Conservation (phyloP, 345 rosid species). For the Pelargonium nanum region DNA sequence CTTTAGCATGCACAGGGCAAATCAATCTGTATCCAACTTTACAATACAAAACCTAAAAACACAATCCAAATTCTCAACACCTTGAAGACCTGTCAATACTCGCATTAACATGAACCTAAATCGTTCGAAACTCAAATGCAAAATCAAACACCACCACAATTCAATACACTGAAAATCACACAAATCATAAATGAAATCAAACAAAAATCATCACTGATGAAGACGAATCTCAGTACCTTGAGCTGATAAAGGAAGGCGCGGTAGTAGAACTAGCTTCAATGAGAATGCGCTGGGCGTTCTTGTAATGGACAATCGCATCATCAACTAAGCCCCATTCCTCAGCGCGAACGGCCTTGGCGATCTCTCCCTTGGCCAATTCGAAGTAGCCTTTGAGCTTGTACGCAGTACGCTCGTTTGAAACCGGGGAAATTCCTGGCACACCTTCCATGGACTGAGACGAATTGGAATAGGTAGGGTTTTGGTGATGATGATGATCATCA, state of each 20-base stretch:
- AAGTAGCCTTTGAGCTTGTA: slow-evolving; percentile 84
- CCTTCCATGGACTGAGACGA: slow-evolving; percentile 33
- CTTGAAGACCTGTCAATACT: not conserved
- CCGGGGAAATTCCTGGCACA: slow-evolving; percentile 23
- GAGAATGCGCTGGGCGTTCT: slow-evolving; percentile 65
- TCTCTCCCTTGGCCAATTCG: slow-evolving; percentile 79
- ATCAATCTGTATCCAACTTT: not conserved
- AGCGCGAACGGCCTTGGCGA: slow-evolving; percentile 69
- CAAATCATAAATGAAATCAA: not conserved
- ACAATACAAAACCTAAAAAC: not conserved
- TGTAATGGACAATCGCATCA: slow-evolving; percentile 67
- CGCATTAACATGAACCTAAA: not conserved
- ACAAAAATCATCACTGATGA: not conserved
- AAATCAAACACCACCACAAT: not conserved
- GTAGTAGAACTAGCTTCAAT: slow-evolving; percentile 56
- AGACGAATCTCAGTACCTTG: slow-evolving; percentile 26
- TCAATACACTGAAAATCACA: not conserved
- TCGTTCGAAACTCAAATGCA: not conserved
- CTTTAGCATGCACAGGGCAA: not conserved
- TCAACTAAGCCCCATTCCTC: slow-evolving; percentile 88
- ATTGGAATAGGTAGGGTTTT: slow-evolving; percentile 21
- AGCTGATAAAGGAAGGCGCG: slow-evolving; percentile 61
- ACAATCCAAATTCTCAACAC: slow-evolving; percentile 5
- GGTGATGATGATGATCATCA: slow-evolving; percentile 16
- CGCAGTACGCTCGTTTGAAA: slow-evolving; percentile 67